Evolutionary conservation across 352 stramenopile species (phyloP).

Genomic region (Globisporangium heterothallicum): DNA sequence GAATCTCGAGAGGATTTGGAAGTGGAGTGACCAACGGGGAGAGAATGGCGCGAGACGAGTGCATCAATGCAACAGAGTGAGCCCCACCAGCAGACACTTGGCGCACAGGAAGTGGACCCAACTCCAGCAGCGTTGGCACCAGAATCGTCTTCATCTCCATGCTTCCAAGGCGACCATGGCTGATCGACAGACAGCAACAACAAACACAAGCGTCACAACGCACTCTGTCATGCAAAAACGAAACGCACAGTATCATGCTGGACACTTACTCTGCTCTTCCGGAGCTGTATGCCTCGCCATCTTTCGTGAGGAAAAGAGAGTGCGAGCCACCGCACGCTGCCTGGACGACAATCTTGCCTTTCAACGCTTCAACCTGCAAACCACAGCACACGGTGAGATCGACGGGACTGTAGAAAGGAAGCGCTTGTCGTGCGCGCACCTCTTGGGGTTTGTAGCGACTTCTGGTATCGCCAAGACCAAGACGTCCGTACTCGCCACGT

Average conservation of each 20-base stretch:
- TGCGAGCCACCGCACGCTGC: constrained; percentile 76
- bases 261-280: constrained; percentile 75
- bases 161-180: constrained; percentile 64
- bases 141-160: constrained; percentile 46
- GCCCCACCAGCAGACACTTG: constrained; percentile 70
- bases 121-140: constrained; percentile 45
- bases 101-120: constrained; percentile 50
- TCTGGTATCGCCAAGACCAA: constrained; percentile 80
- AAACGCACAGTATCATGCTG: not conserved
- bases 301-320: constrained; percentile 83
- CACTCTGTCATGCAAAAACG: not conserved
- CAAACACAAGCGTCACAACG: not conserved
- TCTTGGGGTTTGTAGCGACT: constrained; percentile 61
- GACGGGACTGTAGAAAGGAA: not conserved
- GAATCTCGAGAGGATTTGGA: constrained; percentile 20
- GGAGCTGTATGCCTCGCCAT: constrained; percentile 80
- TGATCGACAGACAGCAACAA: constrained; percentile 12
- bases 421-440: constrained; percentile 19
- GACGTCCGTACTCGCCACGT: constrained; percentile 72
- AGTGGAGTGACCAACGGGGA: constrained; percentile 60
- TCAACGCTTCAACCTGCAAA: constrained; percentile 51
- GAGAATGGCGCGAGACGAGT: constrained; percentile 45
- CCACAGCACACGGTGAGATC: constrained; percentile 1
- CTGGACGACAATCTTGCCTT: constrained; percentile 59
- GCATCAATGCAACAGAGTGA: constrained; percentile 69